These are phyloP conservation scores for Cyphellophora europaea DNA, from an alignment of 2,329 filamentous ascomycete genomes.

Conservation along the genomic window DNA sequence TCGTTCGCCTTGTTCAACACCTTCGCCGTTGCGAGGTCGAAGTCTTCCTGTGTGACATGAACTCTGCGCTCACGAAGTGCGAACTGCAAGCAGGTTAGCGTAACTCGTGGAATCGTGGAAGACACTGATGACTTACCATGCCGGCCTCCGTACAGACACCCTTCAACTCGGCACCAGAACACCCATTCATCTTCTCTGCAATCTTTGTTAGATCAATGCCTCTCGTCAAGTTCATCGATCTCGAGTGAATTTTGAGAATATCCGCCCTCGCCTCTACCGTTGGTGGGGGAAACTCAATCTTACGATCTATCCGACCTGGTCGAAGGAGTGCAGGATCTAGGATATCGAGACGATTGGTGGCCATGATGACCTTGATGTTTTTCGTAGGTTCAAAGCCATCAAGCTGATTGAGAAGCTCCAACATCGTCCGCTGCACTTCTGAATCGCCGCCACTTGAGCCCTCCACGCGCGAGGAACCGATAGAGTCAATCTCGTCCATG, in stretches of 20 bases:
- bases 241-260: conserved; percentile 92
- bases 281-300: conserved; percentile 97
- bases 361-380: conserved; percentile 99
- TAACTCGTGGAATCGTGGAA: too few relatives aligned
- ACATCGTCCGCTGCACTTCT: conserved; percentile 96
- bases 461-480: conserved; percentile 93
- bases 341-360: conserved; percentile 95
- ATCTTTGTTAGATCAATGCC: conserved; percentile 98
- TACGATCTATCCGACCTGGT: conserved; percentile 95
- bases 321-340: conserved; percentile 88
- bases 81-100: too few relatives aligned
- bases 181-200: conserved; percentile 99
- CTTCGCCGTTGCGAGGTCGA: conserved; percentile 96
- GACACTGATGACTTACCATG: too few relatives aligned
- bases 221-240: conserved; percentile 96
- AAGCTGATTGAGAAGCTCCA: conserved; percentile 95
- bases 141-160: conserved; percentile 97
- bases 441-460: conserved; percentile 92
- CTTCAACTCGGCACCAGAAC: conserved; percentile 94
- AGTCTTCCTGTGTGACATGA: conserved; percentile 98
- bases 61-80: conserved; percentile 89
- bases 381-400: conserved; percentile 98
- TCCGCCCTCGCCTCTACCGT: conserved; percentile 94
- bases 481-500: conserved; percentile 99
- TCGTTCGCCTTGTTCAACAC: conserved; percentile 99